Percentiles rank a stretch among this genome's conserved stretches.
phyloP scores from a whole-genome alignment of 208 protist genomes.

The Tetramitus jugosus region DNA sequence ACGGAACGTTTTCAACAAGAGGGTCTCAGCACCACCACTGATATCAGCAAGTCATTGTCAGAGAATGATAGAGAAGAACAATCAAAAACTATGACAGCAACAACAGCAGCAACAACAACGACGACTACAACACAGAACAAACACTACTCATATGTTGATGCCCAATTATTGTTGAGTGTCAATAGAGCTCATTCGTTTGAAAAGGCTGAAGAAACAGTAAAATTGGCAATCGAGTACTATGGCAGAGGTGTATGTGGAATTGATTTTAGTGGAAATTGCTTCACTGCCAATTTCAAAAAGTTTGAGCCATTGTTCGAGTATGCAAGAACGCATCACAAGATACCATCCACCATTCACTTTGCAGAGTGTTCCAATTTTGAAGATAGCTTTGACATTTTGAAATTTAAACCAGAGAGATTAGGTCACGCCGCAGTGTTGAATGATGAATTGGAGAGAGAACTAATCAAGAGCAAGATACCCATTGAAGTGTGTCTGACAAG shows the following conservation, averaged over 20 bases:
- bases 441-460: slow-evolving; percentile 7
- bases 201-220: background rate
- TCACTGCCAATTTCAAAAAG: slow-evolving; percentile 52
- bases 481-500: slow-evolving; percentile 72
- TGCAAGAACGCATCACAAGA: slow-evolving; percentile 29
- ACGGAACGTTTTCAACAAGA: slow-evolving; percentile 20
- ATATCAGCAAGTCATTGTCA: no score
- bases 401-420: slow-evolving; percentile 43
- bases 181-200: background rate
- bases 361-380: slow-evolving; percentile 59
- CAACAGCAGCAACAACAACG: no score
- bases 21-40: no score
- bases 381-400: slow-evolving; percentile 58
- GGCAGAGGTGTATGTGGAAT: slow-evolving; percentile 46
- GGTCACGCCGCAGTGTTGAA: slow-evolving; percentile 8
- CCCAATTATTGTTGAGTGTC: background rate
- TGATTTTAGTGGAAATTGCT: slow-evolving; percentile 74
- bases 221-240: background rate
- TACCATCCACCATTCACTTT: slow-evolving; percentile 59
- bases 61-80: no score
- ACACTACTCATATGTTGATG: background rate
- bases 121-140: no score
- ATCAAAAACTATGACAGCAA: no score
- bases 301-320: slow-evolving; percentile 44
- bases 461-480: slow-evolving; percentile 37